Evolutionary conservation across 2,329 filamentous ascomycete genomes (phyloP).

Genomic region (Paecilomyces variotii): DNA sequence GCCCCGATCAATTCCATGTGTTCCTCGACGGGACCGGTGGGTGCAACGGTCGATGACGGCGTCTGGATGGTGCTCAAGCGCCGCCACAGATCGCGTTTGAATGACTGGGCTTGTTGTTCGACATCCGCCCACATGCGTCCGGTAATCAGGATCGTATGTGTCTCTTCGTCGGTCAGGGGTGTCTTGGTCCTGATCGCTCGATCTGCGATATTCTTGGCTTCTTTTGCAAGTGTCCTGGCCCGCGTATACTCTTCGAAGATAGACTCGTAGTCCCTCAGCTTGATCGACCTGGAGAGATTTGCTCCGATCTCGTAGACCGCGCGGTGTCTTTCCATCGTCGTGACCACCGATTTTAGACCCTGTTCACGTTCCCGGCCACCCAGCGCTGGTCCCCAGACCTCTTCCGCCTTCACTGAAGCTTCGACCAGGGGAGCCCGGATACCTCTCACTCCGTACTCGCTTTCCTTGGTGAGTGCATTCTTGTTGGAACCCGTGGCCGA

Average conservation of each 20-base stretch:
- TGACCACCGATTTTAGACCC: constrained; percentile 68
- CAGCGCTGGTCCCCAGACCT: constrained; percentile 92
- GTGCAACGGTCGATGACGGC: constrained; percentile 45
- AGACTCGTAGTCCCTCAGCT: constrained; percentile 80
- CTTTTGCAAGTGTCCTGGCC: constrained; percentile 73
- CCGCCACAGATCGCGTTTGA: constrained; percentile 87
- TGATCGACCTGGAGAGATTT: constrained; percentile 73
- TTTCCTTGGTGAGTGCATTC: constrained; percentile 86
- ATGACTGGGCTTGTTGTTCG: constrained; percentile 72
- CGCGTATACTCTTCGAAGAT: constrained; percentile 79
- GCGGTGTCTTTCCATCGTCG: constrained; percentile 68
- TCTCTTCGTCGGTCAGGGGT: constrained; percentile 65
- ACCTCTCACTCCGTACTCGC: constrained; percentile 78
- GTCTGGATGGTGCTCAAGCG: constrained; percentile 62
- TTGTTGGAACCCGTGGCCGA: constrained; percentile 59
- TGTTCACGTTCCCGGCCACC: constrained; percentile 88
- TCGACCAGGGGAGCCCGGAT: constrained; percentile 85
- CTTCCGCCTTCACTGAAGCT: constrained; percentile 87
- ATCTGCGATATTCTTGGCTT: constrained; percentile 62
- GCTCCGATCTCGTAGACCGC: constrained; percentile 75
- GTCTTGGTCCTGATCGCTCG: constrained; percentile 42
- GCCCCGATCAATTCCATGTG: constrained; percentile 87
- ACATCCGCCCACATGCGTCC: constrained; percentile 95
- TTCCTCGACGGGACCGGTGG: constrained; percentile 57
- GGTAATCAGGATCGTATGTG: constrained; percentile 79